phyloP scores from a whole-genome alignment of 306 rosid species.

The Casuarina glauca region DNA sequence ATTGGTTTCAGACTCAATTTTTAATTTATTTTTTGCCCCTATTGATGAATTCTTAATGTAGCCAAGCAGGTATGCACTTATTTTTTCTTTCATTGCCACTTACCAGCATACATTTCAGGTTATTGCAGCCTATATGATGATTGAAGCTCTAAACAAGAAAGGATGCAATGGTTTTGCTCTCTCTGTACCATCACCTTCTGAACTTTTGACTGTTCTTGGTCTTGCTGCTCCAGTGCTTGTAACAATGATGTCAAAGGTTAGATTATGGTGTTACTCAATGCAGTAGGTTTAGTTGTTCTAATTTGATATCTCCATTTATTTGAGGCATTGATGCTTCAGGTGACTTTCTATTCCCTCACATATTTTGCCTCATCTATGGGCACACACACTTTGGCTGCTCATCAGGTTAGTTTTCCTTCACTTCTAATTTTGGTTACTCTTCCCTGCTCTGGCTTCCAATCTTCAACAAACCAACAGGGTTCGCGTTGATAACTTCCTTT shows the following conservation, averaged over 20 bases:
- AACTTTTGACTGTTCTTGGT: slow-evolving; percentile 50
- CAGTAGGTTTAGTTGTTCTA: slow-evolving; percentile 14
- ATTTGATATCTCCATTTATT: neutral
- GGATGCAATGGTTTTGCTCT: slow-evolving; percentile 70
- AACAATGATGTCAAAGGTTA: slow-evolving; percentile 83
- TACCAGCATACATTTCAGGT: slow-evolving; percentile 43
- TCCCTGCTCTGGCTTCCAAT: slow-evolving; percentile 26
- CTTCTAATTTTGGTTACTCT: slow-evolving; percentile 16
- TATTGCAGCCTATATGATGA: slow-evolving; percentile 87
- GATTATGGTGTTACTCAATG: slow-evolving; percentile 16
- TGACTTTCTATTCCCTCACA: slow-evolving; percentile 72
- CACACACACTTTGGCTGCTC: slow-evolving; percentile 85
- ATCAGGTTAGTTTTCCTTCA: slow-evolving; percentile 60
- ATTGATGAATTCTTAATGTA: slow-evolving; percentile 15
- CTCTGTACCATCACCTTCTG: slow-evolving; percentile 67
- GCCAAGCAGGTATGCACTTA: slow-evolving; percentile 7
- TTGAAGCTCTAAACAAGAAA: slow-evolving; percentile 62
- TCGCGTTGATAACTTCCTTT: slow-evolving; percentile 27
- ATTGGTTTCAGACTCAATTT: neutral
- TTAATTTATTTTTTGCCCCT: neutral
- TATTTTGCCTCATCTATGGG: slow-evolving; percentile 91
- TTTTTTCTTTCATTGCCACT: slow-evolving; percentile 15
- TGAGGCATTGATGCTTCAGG: slow-evolving; percentile 43
- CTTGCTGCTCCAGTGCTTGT: slow-evolving; percentile 84
- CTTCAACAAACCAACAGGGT: slow-evolving; percentile 16